Percentiles rank a stretch among this genome's conserved stretches.
Conservation (phyloP, 305 asterid species). For the Fraxinus paxiana region DNA sequence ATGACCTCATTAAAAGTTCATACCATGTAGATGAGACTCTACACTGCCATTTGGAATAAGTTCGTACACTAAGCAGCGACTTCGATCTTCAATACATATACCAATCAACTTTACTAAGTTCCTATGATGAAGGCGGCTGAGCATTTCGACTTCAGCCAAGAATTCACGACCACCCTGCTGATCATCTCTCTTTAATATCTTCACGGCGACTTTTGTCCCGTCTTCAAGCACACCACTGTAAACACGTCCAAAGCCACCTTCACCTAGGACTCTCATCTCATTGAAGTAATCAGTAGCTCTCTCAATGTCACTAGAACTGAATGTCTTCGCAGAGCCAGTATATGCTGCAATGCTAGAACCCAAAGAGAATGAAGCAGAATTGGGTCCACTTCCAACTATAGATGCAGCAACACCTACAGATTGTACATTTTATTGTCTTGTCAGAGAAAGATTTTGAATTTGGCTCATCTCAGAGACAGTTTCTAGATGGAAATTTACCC, state of each 20-base stretch:
- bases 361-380: conserved; percentile 67
- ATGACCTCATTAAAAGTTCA: background rate
- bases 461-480: background rate
- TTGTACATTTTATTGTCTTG: conserved; percentile 1
- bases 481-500: conserved; percentile 10
- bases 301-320: conserved; percentile 60
- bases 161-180: conserved; percentile 90
- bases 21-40: conserved; percentile 94
- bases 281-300: conserved; percentile 80
- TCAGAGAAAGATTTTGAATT: conserved; percentile 20
- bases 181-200: conserved; percentile 82
- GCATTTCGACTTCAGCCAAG: conserved; percentile 98
- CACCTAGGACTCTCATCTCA: conserved; percentile 74
- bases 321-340: conserved; percentile 75
- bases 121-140: conserved; percentile 91
- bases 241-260: conserved; percentile 95
- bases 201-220: conserved; percentile 73
- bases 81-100: conserved; percentile 81
- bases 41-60: conserved; percentile 87
- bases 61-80: conserved; percentile 81
- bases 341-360: conserved; percentile 79
- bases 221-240: conserved; percentile 78
- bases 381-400: conserved; percentile 52
- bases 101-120: conserved; percentile 92
- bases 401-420: conserved; percentile 53